A percentile compares a stretch with the other conserved stretches of the same genome.
Evolutionary conservation across 495 filamentous ascomycete genomes (phyloP).

Genomic region (Annulohypoxylon moriforme): DNA sequence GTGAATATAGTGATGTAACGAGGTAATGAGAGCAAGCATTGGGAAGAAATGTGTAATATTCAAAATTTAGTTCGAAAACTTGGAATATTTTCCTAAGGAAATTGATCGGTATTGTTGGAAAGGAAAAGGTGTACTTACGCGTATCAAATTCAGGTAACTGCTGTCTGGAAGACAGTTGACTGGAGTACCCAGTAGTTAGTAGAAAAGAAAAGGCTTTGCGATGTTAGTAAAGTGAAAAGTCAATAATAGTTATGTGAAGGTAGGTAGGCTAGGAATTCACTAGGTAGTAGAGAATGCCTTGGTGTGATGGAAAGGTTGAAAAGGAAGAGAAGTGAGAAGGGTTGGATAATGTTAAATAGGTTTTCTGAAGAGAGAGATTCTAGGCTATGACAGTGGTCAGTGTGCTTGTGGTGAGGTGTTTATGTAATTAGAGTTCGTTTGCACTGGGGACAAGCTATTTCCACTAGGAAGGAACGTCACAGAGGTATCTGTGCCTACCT

Average conservation of each 20-base stretch:
- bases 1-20: background rate
- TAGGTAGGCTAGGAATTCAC: no score
- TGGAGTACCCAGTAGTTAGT: no score
- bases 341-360: background rate
- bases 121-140: background rate
- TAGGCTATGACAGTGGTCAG: background rate
- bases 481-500: background rate
- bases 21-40: background rate
- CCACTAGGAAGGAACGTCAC: background rate
- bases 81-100: no score
- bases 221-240: background rate
- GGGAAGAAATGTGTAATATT: background rate
- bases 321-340: background rate
- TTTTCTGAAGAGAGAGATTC: background rate
- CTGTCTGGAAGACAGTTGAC: background rate
- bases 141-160: background rate
- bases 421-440: background rate
- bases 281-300: background rate
- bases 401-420: constrained; percentile 1
- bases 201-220: background rate
- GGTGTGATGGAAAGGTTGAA: background rate
- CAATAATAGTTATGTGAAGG: background rate
- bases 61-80: background rate
- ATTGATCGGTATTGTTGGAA: no score
- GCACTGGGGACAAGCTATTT: background rate